A percentile compares a stretch with the other conserved stretches of the same genome.
phyloP scores from a whole-genome alignment of 2,329 filamentous ascomycete genomes.

The Clonostachys chloroleuca region DNA sequence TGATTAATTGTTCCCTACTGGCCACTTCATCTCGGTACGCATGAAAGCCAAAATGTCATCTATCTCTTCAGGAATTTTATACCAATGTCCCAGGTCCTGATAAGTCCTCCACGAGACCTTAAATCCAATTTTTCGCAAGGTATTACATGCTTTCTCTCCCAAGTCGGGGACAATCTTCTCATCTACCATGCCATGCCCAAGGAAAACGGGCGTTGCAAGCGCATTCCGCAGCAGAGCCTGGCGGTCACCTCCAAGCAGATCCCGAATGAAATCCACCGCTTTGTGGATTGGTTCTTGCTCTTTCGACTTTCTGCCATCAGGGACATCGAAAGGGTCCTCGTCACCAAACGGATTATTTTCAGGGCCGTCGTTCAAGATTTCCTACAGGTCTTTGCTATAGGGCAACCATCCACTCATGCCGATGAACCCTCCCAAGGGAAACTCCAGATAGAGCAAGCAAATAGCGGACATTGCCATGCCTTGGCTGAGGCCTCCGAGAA shows the following conservation, averaged over 20 bases:
- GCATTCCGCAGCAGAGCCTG: not conserved
- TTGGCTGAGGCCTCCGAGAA: conserved; percentile 48
- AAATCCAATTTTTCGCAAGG: conserved; percentile 22
- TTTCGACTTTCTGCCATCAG: not conserved
- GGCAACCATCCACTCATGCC: conserved; percentile 43
- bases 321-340: not conserved
- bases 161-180: conserved; percentile 24
- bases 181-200: conserved; percentile 35
- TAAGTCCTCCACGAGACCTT: conserved; percentile 32
- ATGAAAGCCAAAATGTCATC: conserved; percentile 34
- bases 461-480: conserved; percentile 42
- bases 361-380: conserved; percentile 9
- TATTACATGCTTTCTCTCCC: conserved; percentile 20
- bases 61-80: conserved; percentile 36
- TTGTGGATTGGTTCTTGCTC: conserved; percentile 9
- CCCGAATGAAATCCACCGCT: conserved; percentile 20
- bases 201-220: conserved; percentile 28
- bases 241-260: conserved; percentile 13
- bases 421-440: conserved; percentile 32
- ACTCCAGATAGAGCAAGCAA: conserved; percentile 30
- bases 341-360: conserved; percentile 14
- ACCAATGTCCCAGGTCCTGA: conserved; percentile 37
- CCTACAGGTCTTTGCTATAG: conserved; percentile 26
- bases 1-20: not conserved
- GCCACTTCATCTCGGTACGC: not conserved